Evolutionary conservation across 1,139 yeast species (phyloP), one percentile per base, ranked within the genome.

Genomic region (Candida sp.): DNA sequence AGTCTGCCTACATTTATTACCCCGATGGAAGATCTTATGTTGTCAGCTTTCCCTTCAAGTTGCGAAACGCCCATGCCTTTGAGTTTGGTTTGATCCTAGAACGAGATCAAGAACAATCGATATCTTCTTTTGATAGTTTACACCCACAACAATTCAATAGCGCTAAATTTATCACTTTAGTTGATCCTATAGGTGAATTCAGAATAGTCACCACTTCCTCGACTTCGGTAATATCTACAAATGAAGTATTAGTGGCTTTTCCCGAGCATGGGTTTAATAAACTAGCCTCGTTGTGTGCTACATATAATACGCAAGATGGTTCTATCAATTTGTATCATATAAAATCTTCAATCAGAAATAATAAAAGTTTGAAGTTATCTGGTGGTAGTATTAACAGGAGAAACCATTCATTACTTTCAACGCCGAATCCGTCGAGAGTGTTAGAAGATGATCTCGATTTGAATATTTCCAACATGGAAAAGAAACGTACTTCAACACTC

Each of bases 181-280:
- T 79, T 1, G 91, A 85, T 53, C 91, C 95, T 1, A 66, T 84
- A 39, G 79, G 79, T 4, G 91, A 87, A 21, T 68, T 84, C 41
- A 84, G 91, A 2, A 66, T 79, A 5, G 78, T 87, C 3, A 78
- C 82, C 0, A 80, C 93, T 0, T 82, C 90, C 0, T 81, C 93
- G 1, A 82, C 87, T 0, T 77, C 89, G 1, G 79, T 83, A 1
- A 77, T 88, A 9, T 73, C 84, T 0, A 64, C 77, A 1, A 66
- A 70, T 37, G 95, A 87, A 55, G 77, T 74, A 43, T 57, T 87
- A 36, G 55, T 79, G 38, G 60, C 70, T 22, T 81, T 80, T 50
- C 87, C 87, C 0, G 45, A 51, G 9, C 50, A 53, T 5, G 64
- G 73, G 15, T 50, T 68, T 42, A 63, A 64, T 44, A 68, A 63